Base-by-base conservation (phyloP, 352 stramenopile genomes). In the Phytophthora sojae region DNA sequence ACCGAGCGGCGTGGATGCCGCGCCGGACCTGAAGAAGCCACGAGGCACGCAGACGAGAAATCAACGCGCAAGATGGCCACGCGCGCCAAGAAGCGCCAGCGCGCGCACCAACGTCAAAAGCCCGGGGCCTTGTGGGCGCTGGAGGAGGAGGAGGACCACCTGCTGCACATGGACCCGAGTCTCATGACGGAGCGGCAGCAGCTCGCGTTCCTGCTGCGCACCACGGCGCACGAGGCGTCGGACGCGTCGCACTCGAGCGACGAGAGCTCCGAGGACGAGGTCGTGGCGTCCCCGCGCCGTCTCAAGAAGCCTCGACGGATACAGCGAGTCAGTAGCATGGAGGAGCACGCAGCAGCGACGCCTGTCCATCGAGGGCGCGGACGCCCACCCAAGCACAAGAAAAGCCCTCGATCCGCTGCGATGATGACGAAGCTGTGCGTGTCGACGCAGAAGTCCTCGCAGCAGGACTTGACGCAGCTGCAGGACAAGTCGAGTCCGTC, bases 111-210 rank as follows among this genome's bases (percentile, higher is more conserved):
- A 26, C 67, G 61, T 12, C 37, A 57, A 4, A 59, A 50, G 2
- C 23, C 57, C 0, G 44, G 61, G 21, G 42, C 59, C 19, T n/a
- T 35, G 19, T 64, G 50, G 69, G 30, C n/a, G 35, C 14, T 70
- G 37, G 51, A 72, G n/a, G 57, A 71, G 12, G 59, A 72, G 19
- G 67, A 79, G 21, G 57, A 76, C 25, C 50, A 65, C 58, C 17
- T 72, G 2, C 45, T 73, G 32, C 53, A 67, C 45, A 74, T 90
- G 73, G 76, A 94, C 57, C 80, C 82, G 50, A 89, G 79, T 52
- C 73, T 91, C 23, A 94, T 94, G 87, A 94, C 87, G 50, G 87
- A 94, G 74, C 83, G 87, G 9, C 87, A 94, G 67, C 87, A 93
- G 65, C 65, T 94, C 56, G 82, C 87, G 53, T 94, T 94, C 64